Base-by-base conservation (phyloP, 2,329 filamentous ascomycete species). In the Drechslerella stenobrocha region DNA sequence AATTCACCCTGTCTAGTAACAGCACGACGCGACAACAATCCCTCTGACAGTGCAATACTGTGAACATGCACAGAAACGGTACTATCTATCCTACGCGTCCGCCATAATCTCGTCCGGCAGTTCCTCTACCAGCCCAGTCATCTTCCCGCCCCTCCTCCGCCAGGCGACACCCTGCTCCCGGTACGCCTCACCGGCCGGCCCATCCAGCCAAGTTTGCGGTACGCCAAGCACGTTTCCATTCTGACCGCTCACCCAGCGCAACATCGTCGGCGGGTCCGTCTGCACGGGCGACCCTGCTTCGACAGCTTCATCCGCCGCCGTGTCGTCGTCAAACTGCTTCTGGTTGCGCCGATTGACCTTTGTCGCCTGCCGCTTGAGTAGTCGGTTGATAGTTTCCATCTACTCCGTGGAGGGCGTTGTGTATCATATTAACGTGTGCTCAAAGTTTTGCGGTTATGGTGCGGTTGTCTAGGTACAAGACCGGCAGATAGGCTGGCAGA, bases 381-480 rank as follows among this genome's bases (percentile, higher is more conserved):
- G 84, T 73, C 91, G 90, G 79, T 93, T 91, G 81, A 93, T 92
- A 0, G 89, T 93, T 79, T 92, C 89, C 83, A 90, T 89, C 88
- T 91, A 52, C 15, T 11, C 5, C 28, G 28, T 11, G 28, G 35
- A 28, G n/a, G 37, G 30, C 52, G n/a, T n/a, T n/a, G n/a, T n/a
- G n/a, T n/a, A n/a, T n/a, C n/a, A n/a, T n/a, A n/a, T n/a, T n/a
- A n/a, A n/a, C n/a, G n/a, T n/a, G n/a, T n/a, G n/a, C n/a, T n/a
- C n/a, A n/a, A n/a, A n/a, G n/a, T n/a, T n/a, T n/a, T n/a, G n/a
- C n/a, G n/a, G n/a, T n/a, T n/a, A n/a, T n/a, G n/a, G n/a, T n/a
- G n/a, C n/a, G n/a, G 37, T n/a, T 35, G 15, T 42, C 23, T 40
- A 23, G 46, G 20, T 23, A 28, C 8, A n/a, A 24, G n/a, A n/a